Conservation (phyloP, 176 grass and related monocot genomes). For the Eleusine coracana region DNA sequence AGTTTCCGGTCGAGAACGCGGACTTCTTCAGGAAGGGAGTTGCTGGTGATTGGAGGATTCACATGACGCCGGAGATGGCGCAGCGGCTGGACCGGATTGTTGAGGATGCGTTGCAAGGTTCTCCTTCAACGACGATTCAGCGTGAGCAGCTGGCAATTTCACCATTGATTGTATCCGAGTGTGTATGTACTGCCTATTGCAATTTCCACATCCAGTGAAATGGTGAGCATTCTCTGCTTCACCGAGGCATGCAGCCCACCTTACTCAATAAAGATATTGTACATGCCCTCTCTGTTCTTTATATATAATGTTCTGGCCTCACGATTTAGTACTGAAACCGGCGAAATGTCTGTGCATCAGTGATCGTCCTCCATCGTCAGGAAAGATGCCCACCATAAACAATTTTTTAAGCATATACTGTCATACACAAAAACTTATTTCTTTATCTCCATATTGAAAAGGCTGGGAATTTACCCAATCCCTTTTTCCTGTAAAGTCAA, state of each 20-base stretch:
- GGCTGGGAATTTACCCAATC: not conserved
- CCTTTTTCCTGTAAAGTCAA: not conserved
- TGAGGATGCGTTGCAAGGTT: not conserved
- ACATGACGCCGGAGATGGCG: slow-evolving; percentile 29
- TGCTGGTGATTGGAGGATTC: not conserved
- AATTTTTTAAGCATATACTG: not conserved
- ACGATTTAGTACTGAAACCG: too few species aligned
- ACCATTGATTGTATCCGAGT: not conserved
- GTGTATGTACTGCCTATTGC: too few species aligned
- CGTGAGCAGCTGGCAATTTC: not conserved
- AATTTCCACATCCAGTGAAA: too few species aligned
- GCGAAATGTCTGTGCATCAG: too few species aligned
- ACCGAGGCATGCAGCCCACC: too few species aligned
- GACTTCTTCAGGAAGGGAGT: not conserved
- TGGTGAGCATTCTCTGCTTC: too few species aligned
- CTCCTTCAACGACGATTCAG: not conserved
- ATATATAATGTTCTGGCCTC: too few species aligned
- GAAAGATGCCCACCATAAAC: too few species aligned
- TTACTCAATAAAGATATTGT: too few species aligned
- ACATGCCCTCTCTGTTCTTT: too few species aligned
- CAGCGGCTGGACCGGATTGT: not conserved
- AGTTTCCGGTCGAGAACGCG: not conserved
- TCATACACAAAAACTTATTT: not conserved
- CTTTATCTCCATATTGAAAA: not conserved
- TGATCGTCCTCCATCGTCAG: too few species aligned